A percentile compares a stretch with the other conserved stretches of the same genome.
Evolutionary conservation across 2,329 filamentous ascomycete species (phyloP).

Genomic region (Xylariaceae sp.): DNA sequence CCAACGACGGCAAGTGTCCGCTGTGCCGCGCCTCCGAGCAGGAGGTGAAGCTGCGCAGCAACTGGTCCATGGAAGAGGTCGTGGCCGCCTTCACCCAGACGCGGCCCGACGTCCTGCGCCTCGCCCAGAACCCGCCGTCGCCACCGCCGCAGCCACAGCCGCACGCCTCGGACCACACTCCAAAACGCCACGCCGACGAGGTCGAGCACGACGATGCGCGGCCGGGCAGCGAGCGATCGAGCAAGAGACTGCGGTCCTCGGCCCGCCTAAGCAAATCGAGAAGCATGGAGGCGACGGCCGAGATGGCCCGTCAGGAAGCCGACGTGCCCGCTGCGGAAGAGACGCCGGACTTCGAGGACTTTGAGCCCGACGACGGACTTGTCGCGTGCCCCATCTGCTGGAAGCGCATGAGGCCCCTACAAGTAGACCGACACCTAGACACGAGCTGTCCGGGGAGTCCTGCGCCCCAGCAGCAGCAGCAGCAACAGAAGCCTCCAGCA

Average conservation of each 20-base stretch:
- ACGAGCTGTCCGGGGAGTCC: conserved; percentile 38
- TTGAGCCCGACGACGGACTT: conserved; percentile 58
- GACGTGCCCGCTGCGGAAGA: conserved; percentile 16
- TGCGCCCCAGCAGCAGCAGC: conserved; percentile 21
- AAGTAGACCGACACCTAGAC: conserved; percentile 77
- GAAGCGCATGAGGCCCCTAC: conserved; percentile 68
- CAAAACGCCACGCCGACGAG: conserved; percentile 46
- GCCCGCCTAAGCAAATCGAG: conserved; percentile 38
- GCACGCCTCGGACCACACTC: conserved; percentile 15
- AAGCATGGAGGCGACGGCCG: conserved; percentile 28
- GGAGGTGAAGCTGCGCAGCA: conserved; percentile 75
- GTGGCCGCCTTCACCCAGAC: conserved; percentile 69
- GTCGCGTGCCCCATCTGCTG: conserved; percentile 79
- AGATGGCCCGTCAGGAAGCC: conserved; percentile 27
- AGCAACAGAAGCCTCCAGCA: conserved; percentile 9
- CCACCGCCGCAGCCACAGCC: conserved; percentile 1
- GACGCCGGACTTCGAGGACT: conserved; percentile 2
- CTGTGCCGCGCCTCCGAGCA: conserved; percentile 73
- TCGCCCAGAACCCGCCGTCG: conserved; percentile 48
- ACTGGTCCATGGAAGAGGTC: conserved; percentile 77
- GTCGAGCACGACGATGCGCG: conserved; percentile 18
- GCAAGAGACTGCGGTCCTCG: conserved; percentile 47
- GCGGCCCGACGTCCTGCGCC: conserved; percentile 52
- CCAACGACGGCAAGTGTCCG: conserved; percentile 79
- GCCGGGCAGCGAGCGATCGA: conserved; percentile 21